Conservation (phyloP, 768 basidiomycete genomes). For the Tylopilus intermedius region DNA sequence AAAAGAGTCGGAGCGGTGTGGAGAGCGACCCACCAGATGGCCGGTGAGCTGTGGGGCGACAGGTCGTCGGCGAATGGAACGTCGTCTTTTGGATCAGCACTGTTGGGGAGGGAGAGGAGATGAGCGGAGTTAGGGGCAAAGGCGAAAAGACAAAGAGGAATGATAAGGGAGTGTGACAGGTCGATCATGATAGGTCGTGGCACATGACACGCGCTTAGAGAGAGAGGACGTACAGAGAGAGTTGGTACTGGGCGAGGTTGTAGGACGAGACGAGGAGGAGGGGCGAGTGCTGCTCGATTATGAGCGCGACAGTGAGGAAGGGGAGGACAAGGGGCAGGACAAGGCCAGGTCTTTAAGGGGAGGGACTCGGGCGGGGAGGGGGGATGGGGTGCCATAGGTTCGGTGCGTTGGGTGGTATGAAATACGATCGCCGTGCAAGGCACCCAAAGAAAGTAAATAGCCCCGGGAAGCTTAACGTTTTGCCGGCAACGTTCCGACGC, state of each 20-base stretch:
- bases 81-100: conserved; percentile 40
- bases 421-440: conserved; percentile 34
- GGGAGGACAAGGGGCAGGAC: conserved; percentile 1
- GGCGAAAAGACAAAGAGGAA: conserved; percentile 3
- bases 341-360: conserved; percentile 21
- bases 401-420: conserved; percentile 16
- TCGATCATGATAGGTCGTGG: conserved; percentile 31
- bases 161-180: conserved; percentile 19
- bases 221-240: conserved; percentile 45
- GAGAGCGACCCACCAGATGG: conserved; percentile 39
- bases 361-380: background rate
- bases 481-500: conserved; percentile 30
- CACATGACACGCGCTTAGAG: conserved; percentile 26
- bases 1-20: conserved; percentile 14
- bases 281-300: conserved; percentile 53
- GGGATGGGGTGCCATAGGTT: background rate
- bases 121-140: conserved; percentile 6
- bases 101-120: conserved; percentile 9
- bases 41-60: conserved; percentile 43
- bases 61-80: conserved; percentile 42
- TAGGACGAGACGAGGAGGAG: conserved; percentile 47
- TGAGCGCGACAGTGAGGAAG: conserved; percentile 24
- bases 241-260: conserved; percentile 61
- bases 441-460: conserved; percentile 28
- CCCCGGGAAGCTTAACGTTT: conserved; percentile 32